A percentile compares a stretch with the other conserved stretches of the same genome.
Conservation (phyloP, 2,329 filamentous ascomycete species). For the Stagonosporopsis vannaccii region DNA sequence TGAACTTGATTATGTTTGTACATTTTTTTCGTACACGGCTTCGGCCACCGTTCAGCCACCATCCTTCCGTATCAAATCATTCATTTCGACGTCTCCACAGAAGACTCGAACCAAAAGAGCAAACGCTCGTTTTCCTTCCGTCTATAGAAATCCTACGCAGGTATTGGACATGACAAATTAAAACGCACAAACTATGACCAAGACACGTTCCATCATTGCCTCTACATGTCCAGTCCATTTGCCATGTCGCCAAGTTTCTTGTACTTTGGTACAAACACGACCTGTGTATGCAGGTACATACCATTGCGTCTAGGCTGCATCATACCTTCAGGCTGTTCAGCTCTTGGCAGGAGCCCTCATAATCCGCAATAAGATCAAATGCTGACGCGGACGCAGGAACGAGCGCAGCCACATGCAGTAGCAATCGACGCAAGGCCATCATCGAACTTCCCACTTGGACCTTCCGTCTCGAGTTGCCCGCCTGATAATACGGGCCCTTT, state of each 20-base stretch:
- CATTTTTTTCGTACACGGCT: constrained; percentile 1
- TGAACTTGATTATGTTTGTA: background rate
- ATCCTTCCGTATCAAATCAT: background rate
- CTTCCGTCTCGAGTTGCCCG: constrained; percentile 8
- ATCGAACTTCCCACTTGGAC: background rate
- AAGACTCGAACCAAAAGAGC: background rate
- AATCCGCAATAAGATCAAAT: constrained; percentile 4
- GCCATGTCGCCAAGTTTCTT: background rate
- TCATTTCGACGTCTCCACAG: background rate
- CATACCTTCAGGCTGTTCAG: constrained; percentile 2
- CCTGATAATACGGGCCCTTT: constrained; percentile 1
- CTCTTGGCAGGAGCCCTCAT: constrained; percentile 13
- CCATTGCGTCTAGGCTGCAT: constrained; percentile 1
- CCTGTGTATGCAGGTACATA: constrained; percentile 1
- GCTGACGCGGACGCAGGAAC: constrained; percentile 11
- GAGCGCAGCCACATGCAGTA: constrained; percentile 3
- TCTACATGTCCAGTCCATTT: background rate
- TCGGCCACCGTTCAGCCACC: constrained; percentile 5
- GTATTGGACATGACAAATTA: constrained; percentile 11
- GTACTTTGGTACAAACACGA: background rate
- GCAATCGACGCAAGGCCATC: constrained; percentile 3
- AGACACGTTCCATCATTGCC: background rate
- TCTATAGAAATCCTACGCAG: constrained; percentile 21
- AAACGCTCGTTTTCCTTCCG: background rate
- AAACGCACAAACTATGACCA: background rate